Percentiles rank a stretch among this genome's conserved stretches.
phyloP scores from a whole-genome alignment of 257 asterid species.

The Jasminum sambac region DNA sequence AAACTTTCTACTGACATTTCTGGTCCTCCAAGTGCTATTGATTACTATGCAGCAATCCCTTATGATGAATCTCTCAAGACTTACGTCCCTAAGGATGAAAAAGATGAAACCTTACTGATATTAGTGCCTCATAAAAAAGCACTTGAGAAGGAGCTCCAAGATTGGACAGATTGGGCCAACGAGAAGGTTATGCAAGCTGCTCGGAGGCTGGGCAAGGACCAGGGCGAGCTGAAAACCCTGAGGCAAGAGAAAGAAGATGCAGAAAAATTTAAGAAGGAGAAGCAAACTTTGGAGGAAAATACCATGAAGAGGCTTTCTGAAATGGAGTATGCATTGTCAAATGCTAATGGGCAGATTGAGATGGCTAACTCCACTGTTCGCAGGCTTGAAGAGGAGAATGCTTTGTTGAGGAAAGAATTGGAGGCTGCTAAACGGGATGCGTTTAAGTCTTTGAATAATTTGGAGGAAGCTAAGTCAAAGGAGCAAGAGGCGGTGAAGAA shows the following conservation, averaged over 20 bases:
- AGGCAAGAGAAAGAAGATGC: slow-evolving; percentile 68
- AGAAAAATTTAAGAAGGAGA: slow-evolving; percentile 54
- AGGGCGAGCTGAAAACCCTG: slow-evolving; percentile 62
- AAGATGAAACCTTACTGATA: slow-evolving; percentile 44
- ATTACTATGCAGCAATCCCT: slow-evolving; percentile 48
- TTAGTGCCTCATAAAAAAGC: slow-evolving; percentile 42
- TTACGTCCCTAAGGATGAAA: slow-evolving; percentile 49
- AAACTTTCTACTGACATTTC: slow-evolving; percentile 15
- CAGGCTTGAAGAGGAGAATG: slow-evolving; percentile 51
- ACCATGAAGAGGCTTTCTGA: slow-evolving; percentile 56
- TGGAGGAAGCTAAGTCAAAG: slow-evolving; percentile 43
- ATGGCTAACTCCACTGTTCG: slow-evolving; percentile 35
- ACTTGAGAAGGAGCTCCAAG: slow-evolving; percentile 48
- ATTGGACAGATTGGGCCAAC: slow-evolving; percentile 70
- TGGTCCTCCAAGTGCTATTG: slow-evolving; percentile 30
- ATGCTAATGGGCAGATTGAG: slow-evolving; percentile 47
- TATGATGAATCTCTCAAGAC: slow-evolving; percentile 52
- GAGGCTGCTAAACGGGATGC: slow-evolving; percentile 45
- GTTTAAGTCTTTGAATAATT: slow-evolving; percentile 24
- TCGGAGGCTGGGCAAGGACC: slow-evolving; percentile 57
- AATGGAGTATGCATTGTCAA: slow-evolving; percentile 61
- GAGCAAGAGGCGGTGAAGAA: slow-evolving; percentile 62
- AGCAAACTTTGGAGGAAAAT: slow-evolving; percentile 58
- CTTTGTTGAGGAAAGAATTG: slow-evolving; percentile 38
- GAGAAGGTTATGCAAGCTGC: slow-evolving; percentile 80